A percentile compares a stretch with the other conserved stretches of the same genome.
Conservation (phyloP, 345 rosid genomes). For the Diplotaxis tenuifolia region DNA sequence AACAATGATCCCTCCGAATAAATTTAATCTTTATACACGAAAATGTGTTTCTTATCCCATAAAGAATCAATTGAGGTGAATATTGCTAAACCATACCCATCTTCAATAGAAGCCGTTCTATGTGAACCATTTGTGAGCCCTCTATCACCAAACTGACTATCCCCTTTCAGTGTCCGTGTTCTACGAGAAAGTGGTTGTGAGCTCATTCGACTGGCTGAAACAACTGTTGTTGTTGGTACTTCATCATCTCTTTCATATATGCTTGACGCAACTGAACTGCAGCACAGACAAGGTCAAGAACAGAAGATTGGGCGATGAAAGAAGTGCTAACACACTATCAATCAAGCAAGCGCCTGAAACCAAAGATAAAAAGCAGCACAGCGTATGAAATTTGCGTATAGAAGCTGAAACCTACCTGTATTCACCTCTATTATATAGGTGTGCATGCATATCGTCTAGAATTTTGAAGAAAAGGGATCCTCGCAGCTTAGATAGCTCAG, state of each 20-base stretch:
- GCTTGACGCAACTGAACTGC: slow-evolving; percentile 79
- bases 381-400: neutral
- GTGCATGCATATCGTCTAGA: slow-evolving; percentile 94
- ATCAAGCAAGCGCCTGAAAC: slow-evolving; percentile 11
- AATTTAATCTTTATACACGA: neutral
- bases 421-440: slow-evolving; percentile 94
- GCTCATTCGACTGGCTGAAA: slow-evolving; percentile 56
- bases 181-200: slow-evolving; percentile 87
- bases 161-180: slow-evolving; percentile 80
- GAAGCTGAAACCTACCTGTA: slow-evolving; percentile 56
- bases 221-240: slow-evolving; percentile 79
- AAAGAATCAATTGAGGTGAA: slow-evolving; percentile 20
- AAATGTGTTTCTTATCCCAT: neutral
- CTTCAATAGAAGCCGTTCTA: slow-evolving; percentile 64
- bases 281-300: slow-evolving; percentile 41
- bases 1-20: slow-evolving; percentile 10
- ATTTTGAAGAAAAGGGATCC: slow-evolving; percentile 82
- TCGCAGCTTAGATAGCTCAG: slow-evolving; percentile 85
- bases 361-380: slow-evolving; percentile 3
- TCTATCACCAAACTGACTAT: slow-evolving; percentile 56
- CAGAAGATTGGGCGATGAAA: slow-evolving; percentile 18
- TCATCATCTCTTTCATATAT: slow-evolving; percentile 85
- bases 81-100: slow-evolving; percentile 51
- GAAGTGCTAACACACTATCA: slow-evolving; percentile 16
- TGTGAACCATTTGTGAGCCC: slow-evolving; percentile 70